phyloP scores from a whole-genome alignment of 306 rosid species.

The Biancaea sappan region DNA sequence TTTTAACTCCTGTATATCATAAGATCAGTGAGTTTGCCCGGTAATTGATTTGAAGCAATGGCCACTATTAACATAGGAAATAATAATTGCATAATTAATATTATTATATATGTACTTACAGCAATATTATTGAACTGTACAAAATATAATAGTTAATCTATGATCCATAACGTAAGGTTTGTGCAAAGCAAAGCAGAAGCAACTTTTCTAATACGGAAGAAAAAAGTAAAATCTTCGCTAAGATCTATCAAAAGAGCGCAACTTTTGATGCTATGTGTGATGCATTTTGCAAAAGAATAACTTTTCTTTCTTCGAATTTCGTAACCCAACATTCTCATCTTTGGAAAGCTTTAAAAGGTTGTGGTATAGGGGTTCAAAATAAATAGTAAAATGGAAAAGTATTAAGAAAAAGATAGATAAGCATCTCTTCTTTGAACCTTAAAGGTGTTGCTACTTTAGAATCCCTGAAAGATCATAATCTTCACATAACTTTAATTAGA shows the following conservation, averaged over 20 bases:
- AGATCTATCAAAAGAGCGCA: conserved; percentile 85
- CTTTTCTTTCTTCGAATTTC: conserved; percentile 81
- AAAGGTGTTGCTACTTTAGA: conserved; percentile 84
- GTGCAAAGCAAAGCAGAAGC: conserved; percentile 86
- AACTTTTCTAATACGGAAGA: conserved; percentile 66
- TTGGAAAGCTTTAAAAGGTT: conserved; percentile 76
- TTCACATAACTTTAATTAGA: conserved; percentile 59
- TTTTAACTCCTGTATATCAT: no score
- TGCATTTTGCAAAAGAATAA: conserved; percentile 76
- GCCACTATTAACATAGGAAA: background rate
- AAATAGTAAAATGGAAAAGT: conserved; percentile 33
- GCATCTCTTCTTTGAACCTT: conserved; percentile 81
- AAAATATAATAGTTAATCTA: conserved; percentile 47
- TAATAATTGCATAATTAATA: conserved; percentile 17
- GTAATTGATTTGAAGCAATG: background rate
- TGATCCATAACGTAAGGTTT: conserved; percentile 70
- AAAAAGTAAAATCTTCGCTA: conserved; percentile 83
- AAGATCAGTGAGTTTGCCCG: background rate
- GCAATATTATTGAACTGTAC: conserved; percentile 43
- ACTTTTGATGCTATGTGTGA: conserved; percentile 80
- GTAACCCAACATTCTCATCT: conserved; percentile 83
- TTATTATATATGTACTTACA: conserved; percentile 25
- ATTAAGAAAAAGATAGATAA: conserved; percentile 60
- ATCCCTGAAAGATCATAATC: conserved; percentile 87
- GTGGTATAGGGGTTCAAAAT: conserved; percentile 54